phyloP scores from a whole-genome alignment of 2,329 filamentous ascomycete species.

The Thermothelomyces thermophilus region DNA sequence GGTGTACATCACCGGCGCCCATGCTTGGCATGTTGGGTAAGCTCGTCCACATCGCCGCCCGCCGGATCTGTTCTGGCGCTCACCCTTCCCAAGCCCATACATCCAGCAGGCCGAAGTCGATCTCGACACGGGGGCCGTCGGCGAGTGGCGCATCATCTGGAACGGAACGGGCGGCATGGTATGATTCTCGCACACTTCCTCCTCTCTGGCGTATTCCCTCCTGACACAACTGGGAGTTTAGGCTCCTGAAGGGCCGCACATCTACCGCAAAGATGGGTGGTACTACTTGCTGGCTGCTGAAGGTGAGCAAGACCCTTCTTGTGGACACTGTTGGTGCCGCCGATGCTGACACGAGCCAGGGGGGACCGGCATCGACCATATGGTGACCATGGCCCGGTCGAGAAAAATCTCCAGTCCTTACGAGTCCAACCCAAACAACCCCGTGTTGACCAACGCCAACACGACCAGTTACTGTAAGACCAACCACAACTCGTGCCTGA shows the following conservation, averaged over 20 bases:
- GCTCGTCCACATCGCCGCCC: neutral
- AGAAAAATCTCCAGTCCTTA: conserved; percentile 39
- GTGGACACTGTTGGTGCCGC: neutral
- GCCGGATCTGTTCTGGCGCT: too few species aligned
- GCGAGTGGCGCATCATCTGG: conserved; percentile 38
- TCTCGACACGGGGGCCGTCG: conserved; percentile 35
- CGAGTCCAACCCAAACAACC: conserved; percentile 37
- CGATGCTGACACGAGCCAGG: conserved; percentile 22
- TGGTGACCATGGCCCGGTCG: conserved; percentile 42
- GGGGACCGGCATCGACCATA: conserved; percentile 44
- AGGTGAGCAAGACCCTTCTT: conserved; percentile 25
- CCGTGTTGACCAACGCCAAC: conserved; percentile 40
- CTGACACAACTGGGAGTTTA: conserved; percentile 6
- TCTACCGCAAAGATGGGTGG: conserved; percentile 44
- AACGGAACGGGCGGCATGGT: conserved; percentile 39
- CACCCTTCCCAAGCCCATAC: conserved; percentile 28
- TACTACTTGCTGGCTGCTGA: conserved; percentile 51
- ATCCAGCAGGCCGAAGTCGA: conserved; percentile 36
- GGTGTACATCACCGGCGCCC: conserved; percentile 37
- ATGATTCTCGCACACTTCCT: too few species aligned
- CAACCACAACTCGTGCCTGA: too few species aligned
- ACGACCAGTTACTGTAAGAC: conserved; percentile 36
- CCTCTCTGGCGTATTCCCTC: neutral
- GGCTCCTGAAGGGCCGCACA: conserved; percentile 48
- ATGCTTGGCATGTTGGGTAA: conserved; percentile 22